Conservation (phyloP, 352 stramenopile species). For the Pythium rhizo-oryzae region DNA sequence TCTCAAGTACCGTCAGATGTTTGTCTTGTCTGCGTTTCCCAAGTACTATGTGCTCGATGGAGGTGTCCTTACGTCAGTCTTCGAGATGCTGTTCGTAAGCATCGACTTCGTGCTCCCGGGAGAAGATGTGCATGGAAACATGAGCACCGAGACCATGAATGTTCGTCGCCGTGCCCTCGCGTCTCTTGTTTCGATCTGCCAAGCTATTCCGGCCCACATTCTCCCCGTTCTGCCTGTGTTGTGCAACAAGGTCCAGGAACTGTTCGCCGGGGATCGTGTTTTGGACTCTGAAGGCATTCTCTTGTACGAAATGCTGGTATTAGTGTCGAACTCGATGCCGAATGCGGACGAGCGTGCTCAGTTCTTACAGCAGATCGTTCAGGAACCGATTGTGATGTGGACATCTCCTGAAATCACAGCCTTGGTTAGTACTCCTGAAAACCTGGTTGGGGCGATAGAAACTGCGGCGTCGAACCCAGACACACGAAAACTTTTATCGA, state of each 20-base stretch:
- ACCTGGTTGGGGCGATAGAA: slow-evolving; percentile 62
- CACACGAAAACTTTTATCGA: slow-evolving; percentile 46
- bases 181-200: slow-evolving; percentile 78
- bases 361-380: slow-evolving; percentile 77
- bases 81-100: slow-evolving; percentile 74
- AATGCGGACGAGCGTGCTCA: slow-evolving; percentile 57
- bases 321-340: slow-evolving; percentile 81
- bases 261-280: slow-evolving; percentile 73
- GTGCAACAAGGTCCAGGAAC: slow-evolving; percentile 63
- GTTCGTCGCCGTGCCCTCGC: slow-evolving; percentile 66
- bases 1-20: slow-evolving; percentile 76
- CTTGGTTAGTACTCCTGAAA: slow-evolving; percentile 59
- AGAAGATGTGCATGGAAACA: slow-evolving; percentile 62
- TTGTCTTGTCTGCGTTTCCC: slow-evolving; percentile 67
- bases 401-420: slow-evolving; percentile 61
- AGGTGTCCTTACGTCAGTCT: slow-evolving; percentile 64
- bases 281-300: slow-evolving; percentile 77
- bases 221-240: slow-evolving; percentile 74
- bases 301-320: slow-evolving; percentile 81
- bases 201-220: slow-evolving; percentile 73
- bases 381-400: slow-evolving; percentile 66
- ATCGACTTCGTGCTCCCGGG: slow-evolving; percentile 75
- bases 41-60: slow-evolving; percentile 78
- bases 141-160: slow-evolving; percentile 74
- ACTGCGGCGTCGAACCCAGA: slow-evolving; percentile 37